These are phyloP conservation scores for Xerocomus cyaneibrunnescens DNA, from an alignment of 1,284 basidiomycete genomes.

Conservation along the genomic window DNA sequence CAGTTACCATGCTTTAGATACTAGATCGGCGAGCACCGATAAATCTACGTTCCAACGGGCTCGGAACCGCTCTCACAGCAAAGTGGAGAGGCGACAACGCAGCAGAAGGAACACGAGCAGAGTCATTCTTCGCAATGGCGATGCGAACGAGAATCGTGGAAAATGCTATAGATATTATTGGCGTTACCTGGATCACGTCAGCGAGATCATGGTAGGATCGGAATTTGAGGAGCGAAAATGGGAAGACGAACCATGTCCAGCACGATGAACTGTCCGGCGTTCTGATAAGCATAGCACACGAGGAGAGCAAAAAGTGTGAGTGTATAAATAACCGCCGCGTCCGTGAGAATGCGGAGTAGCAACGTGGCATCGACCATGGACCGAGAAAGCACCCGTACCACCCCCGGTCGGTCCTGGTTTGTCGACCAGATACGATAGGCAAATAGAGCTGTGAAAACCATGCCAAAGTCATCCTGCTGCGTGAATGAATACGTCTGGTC, in stretches of 20 bases:
- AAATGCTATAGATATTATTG: conserved; percentile 28
- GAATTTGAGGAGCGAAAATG: background rate
- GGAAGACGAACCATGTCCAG: conserved; percentile 26
- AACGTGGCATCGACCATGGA: conserved; percentile 8
- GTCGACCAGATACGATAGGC: conserved; percentile 25
- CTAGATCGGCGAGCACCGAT: conserved; percentile 16
- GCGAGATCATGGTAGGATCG: background rate
- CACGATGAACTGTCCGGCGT: conserved; percentile 13
- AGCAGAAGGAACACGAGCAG: background rate
- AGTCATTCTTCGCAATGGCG: conserved; percentile 13
- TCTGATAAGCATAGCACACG: conserved; percentile 14
- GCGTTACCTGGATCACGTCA: conserved; percentile 14
- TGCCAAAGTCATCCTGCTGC: background rate
- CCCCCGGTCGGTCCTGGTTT: conserved; percentile 3
- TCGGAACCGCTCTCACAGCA: conserved; percentile 5
- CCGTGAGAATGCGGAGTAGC: conserved; percentile 24
- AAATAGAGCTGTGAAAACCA: conserved; percentile 14
- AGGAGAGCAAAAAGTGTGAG: conserved; percentile 19
- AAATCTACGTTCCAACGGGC: conserved; percentile 5
- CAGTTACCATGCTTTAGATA: conserved; percentile 3
- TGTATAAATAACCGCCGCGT: conserved; percentile 20
- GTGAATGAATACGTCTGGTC: background rate
- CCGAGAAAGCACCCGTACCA: conserved; percentile 11
- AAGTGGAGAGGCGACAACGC: conserved; percentile 21
- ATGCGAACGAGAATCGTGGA: conserved; percentile 22